A percentile compares a stretch with the other conserved stretches of the same genome.
phyloP scores from a whole-genome alignment of 495 filamentous ascomycete species.

The Hypomontagnella submonticulosa region DNA sequence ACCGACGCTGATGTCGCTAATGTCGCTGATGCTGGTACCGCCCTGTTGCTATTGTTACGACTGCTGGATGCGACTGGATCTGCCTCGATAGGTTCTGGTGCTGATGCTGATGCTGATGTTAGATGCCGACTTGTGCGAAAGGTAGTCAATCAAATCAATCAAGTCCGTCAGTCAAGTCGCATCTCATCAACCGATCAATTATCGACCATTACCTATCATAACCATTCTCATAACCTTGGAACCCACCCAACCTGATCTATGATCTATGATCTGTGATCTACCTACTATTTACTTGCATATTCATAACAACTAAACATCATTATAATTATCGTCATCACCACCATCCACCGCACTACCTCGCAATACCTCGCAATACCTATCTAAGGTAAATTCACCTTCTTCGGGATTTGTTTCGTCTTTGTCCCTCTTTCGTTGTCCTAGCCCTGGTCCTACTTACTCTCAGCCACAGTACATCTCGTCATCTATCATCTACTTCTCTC shows the following conservation, averaged over 20 bases:
- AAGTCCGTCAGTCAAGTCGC: too few relatives aligned
- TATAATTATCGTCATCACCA: slow-evolving; percentile 9
- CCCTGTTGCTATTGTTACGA: slow-evolving; percentile 2
- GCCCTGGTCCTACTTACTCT: slow-evolving; percentile 7
- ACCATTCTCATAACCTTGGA: too few relatives aligned
- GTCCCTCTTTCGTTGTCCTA: slow-evolving; percentile 5
- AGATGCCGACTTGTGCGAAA: not conserved
- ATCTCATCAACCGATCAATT: too few relatives aligned
- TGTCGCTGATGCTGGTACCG: too few relatives aligned
- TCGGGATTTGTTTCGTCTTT: not conserved
- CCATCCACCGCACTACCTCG: not conserved
- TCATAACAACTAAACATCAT: not conserved
- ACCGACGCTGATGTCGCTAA: slow-evolving; percentile 1
- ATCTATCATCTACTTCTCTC: slow-evolving; percentile 13
- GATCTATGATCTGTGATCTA: not conserved
- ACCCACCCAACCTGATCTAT: too few relatives aligned
- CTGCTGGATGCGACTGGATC: not conserved
- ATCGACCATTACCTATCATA: too few relatives aligned
- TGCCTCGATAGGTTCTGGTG: not conserved
- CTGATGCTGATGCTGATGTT: slow-evolving; percentile 13
- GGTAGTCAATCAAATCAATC: too few relatives aligned
- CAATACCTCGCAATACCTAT: not conserved
- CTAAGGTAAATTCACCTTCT: not conserved
- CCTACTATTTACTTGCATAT: slow-evolving; percentile 1
- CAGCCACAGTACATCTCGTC: slow-evolving; percentile 7